Base-by-base conservation (phyloP, 2,329 filamentous ascomycete genomes). In the Ophiosphaerella korrae region DNA sequence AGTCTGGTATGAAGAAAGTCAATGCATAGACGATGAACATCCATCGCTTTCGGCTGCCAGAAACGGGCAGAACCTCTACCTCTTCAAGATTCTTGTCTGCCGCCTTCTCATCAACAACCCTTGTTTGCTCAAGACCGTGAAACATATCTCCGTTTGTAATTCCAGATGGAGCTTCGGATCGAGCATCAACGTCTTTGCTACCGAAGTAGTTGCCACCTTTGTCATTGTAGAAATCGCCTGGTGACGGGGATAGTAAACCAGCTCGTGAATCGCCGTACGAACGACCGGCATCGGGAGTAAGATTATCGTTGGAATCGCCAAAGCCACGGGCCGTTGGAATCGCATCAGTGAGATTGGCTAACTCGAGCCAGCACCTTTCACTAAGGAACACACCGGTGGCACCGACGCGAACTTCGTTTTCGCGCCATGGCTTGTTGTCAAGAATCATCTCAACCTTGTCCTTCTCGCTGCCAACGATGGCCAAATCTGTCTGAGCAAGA, bases 61-160 rank as follows among this genome's bases (percentile, higher is more conserved):
- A 93, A 53, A 90, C 85, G 39, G 84, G 84, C 57, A 88, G 84
- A 66, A 92, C 90, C 58, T 99, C 94, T 2, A 99, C 90, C 74
- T 97, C 93, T 52, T 90, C 86, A 76, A 97, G 84, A 13, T 90
- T 86, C 74, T 93, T 91, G 61, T 96, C 90, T 60, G 96, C 96
- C 54, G 90, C 90, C 61, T 96, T 93, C 75, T 97, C 93, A 0
- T 93, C 90, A 84, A 99, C 91, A 70, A 96, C 90, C 71, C 95
- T 89, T 57, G 91, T 85, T 6, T 93, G 97, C 62, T 97, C 93
- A 7, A 97, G 81, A 66, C 97, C 96, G 68, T 92, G 90, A 81
- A 99, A 99, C 93, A 99, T 96, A 71, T 99, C 94, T 7, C 94
- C 58, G 45, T 84, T 89, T 41, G 92, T 89, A 70, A 96, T 88